Evolutionary conservation across 495 filamentous ascomycete genomes (phyloP).

Genomic region (Chaetomium cochliodes): DNA sequence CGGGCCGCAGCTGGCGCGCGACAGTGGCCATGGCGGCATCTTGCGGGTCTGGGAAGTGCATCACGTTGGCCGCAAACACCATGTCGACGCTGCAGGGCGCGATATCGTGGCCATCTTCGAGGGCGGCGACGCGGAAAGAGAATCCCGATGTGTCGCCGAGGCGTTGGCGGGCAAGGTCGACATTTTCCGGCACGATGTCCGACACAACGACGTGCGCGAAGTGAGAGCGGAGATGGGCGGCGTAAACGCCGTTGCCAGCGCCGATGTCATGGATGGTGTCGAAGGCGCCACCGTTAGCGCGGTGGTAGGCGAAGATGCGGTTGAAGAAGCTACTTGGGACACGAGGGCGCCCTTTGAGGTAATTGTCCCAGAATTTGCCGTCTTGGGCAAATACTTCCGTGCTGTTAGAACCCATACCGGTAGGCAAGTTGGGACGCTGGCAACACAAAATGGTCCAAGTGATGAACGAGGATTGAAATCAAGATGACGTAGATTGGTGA

Average conservation of each 20-base stretch:
- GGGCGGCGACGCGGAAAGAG: not conserved
- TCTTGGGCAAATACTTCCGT: not conserved
- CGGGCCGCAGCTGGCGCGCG: not conserved
- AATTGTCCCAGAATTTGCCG: not conserved
- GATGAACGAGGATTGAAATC: too few species aligned
- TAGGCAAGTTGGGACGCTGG: too few species aligned
- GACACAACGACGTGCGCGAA: not conserved
- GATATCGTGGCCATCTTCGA: not conserved
- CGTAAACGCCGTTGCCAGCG: not conserved
- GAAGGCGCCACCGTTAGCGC: not conserved
- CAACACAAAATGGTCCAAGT: too few species aligned
- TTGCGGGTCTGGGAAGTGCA: not conserved
- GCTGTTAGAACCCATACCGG: too few species aligned
- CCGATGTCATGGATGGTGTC: not conserved
- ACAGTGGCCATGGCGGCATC: not conserved
- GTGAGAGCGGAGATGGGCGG: not conserved
- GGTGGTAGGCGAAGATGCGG: slow-evolving; percentile 1
- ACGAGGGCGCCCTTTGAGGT: not conserved
- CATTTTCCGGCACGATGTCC: not conserved
- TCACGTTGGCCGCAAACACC: not conserved
- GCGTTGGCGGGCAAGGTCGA: not conserved
- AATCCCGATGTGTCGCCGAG: not conserved
- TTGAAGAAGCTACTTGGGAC: not conserved
- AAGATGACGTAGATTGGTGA: too few species aligned
- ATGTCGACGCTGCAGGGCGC: not conserved